Evolutionary conservation across 1,284 basidiomycete genomes (phyloP).

Genomic region (Ustilago vetiveriae): DNA sequence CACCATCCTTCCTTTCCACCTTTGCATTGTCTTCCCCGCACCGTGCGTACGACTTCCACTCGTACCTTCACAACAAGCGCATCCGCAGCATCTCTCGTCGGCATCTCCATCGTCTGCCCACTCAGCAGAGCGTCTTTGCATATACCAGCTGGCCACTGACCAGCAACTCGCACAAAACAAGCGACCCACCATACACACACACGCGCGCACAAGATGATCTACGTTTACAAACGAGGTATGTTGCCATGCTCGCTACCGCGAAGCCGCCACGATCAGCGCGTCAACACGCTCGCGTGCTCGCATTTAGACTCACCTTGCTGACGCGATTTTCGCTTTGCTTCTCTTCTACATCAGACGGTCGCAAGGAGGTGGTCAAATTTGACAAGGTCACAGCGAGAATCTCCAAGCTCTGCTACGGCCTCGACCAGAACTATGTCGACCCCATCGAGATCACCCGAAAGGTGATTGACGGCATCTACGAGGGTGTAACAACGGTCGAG

Average conservation of each 20-base stretch:
- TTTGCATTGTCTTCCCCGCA: slow-evolving; percentile 1
- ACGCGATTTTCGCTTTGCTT: background rate
- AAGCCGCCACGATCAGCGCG: slow-evolving; percentile 6
- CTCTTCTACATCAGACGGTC: slow-evolving; percentile 50
- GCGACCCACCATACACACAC: no score
- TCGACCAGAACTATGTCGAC: slow-evolving; percentile 91
- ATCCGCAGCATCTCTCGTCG: slow-evolving; percentile 4
- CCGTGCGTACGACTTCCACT: slow-evolving; percentile 20
- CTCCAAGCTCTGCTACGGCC: slow-evolving; percentile 94
- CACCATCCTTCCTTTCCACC: slow-evolving; percentile 3
- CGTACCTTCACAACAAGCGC: slow-evolving; percentile 1
- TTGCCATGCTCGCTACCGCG: slow-evolving; percentile 1
- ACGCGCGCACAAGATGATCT: slow-evolving; percentile 52
- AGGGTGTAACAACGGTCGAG: slow-evolving; percentile 95
- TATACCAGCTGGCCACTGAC: slow-evolving; percentile 9
- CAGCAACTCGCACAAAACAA: slow-evolving; percentile 10
- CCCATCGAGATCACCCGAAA: slow-evolving; percentile 78
- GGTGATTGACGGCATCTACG: slow-evolving; percentile 93
- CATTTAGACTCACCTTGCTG: slow-evolving; percentile 1
- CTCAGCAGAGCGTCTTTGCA: slow-evolving; percentile 6
- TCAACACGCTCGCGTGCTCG: background rate
- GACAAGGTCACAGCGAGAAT: slow-evolving; percentile 75
- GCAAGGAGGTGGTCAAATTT: slow-evolving; percentile 65
- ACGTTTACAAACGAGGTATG: slow-evolving; percentile 66
- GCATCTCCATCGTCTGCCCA: slow-evolving; percentile 10